phyloP scores from a whole-genome alignment of 2,329 filamentous ascomycete genomes.

The Aspergillus sp. region DNA sequence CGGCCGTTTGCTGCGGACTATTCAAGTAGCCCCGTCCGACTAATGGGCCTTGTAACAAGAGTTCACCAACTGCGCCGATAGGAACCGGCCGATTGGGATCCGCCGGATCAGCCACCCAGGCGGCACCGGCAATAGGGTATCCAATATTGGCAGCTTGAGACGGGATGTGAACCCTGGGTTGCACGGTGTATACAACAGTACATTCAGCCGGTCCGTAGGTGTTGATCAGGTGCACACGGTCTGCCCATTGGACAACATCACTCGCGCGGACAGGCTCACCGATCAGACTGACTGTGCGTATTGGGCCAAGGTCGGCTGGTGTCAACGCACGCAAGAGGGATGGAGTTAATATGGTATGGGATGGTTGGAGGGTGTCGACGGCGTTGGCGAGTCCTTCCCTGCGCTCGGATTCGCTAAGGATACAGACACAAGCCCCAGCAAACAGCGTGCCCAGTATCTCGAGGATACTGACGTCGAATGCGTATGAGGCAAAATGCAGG shows the following conservation, averaged over 20 bases:
- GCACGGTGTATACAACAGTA: background rate
- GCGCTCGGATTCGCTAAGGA: slow-evolving; percentile 48
- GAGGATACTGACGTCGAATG: slow-evolving; percentile 37
- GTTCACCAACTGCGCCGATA: slow-evolving; percentile 50
- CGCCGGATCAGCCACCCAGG: slow-evolving; percentile 13
- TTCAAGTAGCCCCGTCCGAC: slow-evolving; percentile 59
- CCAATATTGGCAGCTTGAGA: background rate
- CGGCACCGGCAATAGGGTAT: background rate
- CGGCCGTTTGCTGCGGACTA: slow-evolving; percentile 30
- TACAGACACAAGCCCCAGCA: slow-evolving; percentile 36
- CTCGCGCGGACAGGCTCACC: slow-evolving; percentile 8
- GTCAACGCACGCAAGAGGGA: slow-evolving; percentile 1
- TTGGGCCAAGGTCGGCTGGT: background rate
- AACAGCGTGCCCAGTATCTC: slow-evolving; percentile 22
- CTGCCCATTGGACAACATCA: background rate
- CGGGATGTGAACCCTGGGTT: background rate
- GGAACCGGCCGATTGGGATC: slow-evolving; percentile 45
- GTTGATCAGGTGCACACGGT: background rate
- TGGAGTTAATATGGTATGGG: slow-evolving; percentile 9
- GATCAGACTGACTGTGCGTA: background rate
- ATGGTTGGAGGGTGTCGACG: slow-evolving; percentile 30
- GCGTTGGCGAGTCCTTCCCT: slow-evolving; percentile 21
- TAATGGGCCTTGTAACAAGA: slow-evolving; percentile 40
- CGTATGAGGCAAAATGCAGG: slow-evolving; percentile 36
- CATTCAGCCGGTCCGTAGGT: slow-evolving; percentile 2